Evolutionary conservation across 176 grass and related monocot species (phyloP), one percentile per base, ranked within the genome.

Genomic region (Oropetium thomaeum): DNA sequence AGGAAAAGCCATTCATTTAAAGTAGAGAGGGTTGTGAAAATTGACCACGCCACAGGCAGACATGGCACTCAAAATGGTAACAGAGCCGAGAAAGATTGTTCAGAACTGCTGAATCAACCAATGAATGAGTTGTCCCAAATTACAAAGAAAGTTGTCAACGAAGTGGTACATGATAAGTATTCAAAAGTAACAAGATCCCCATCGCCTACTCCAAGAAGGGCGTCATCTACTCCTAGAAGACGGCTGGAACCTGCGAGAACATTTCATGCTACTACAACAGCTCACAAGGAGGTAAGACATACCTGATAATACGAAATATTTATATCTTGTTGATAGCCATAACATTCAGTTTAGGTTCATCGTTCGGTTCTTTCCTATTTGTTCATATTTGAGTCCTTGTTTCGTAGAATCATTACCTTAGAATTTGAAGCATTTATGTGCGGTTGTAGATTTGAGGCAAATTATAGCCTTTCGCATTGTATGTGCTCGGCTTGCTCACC

Each of bases 221-320:
- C 81, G 19, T 92, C 83, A 68, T 80, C 84, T 0, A 87, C 93
- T 60, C 89, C 89, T 29, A 89, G 86, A 76, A 75, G 75, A 55
- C 74, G 52, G 5, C 60, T 92, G 68, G 61, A 96, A 27, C 71
- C 79, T 67, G 87, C 93, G 10, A 96, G 85, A 67, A 87, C 84
- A 63, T 96, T 92, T 61, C 89, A 96, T 85, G 84, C 84, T 69
- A 86, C 78, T 84, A 73, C 81, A 73, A 76, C 81, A 77, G 47
- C 33, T 73, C 69, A 73, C 13, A 87, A 85, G 59, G 86, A 88
- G 84, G 93, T 93, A 83, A 20, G 73, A 71, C 22, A 26, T 51
- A 51, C 35, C 16, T 67, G n/a, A 43, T 57, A 1, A 31, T 76
- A 38, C 16, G 39, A 70, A 66, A 78, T 58, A 8, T 28, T 74